These are phyloP conservation scores for Blastobotrys arbuscula DNA, from an alignment of 1,139 yeast genomes.

Conservation along the genomic window DNA sequence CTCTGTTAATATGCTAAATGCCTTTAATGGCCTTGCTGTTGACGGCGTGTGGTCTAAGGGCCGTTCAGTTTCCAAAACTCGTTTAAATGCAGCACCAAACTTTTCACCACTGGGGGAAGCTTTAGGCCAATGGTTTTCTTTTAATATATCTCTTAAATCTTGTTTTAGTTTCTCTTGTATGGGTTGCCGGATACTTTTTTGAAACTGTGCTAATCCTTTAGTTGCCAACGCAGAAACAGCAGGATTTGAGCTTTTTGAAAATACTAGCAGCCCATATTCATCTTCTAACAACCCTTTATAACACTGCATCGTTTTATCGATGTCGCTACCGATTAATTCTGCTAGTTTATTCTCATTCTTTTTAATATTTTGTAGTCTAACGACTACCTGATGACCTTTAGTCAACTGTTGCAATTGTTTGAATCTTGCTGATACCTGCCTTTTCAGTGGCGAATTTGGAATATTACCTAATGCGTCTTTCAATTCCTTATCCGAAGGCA, in stretches of 20 bases:
- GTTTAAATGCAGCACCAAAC: conserved; percentile 15
- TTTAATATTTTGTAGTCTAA: conserved; percentile 4
- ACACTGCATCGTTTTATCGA: conserved; percentile 8
- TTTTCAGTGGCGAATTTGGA: conserved; percentile 1
- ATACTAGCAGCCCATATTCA: conserved; percentile 11
- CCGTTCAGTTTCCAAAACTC: conserved; percentile 16
- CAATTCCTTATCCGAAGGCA: conserved; percentile 14
- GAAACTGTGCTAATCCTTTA: conserved; percentile 14
- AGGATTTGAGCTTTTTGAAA: conserved; percentile 12
- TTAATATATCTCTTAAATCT: conserved; percentile 17
- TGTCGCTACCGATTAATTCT: conserved; percentile 1
- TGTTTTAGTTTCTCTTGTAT: conserved; percentile 11
- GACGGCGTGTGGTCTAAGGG: conserved; percentile 25
- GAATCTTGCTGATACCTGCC: conserved; percentile 7
- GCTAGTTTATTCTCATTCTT: background rate
- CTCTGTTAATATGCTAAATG: conserved; percentile 49
- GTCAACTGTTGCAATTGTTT: conserved; percentile 13
- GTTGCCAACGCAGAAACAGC: conserved; percentile 14
- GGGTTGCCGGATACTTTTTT: conserved; percentile 10
- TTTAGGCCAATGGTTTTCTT: conserved; percentile 26
- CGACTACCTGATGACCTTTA: conserved; percentile 15
- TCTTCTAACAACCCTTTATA: conserved; percentile 10
- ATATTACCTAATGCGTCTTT: conserved; percentile 2
- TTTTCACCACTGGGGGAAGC: conserved; percentile 13
- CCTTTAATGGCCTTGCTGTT: conserved; percentile 47